These are phyloP conservation scores for Rubroboletus pulcherrimus DNA, from an alignment of 768 basidiomycete genomes.

Conservation along the genomic window DNA sequence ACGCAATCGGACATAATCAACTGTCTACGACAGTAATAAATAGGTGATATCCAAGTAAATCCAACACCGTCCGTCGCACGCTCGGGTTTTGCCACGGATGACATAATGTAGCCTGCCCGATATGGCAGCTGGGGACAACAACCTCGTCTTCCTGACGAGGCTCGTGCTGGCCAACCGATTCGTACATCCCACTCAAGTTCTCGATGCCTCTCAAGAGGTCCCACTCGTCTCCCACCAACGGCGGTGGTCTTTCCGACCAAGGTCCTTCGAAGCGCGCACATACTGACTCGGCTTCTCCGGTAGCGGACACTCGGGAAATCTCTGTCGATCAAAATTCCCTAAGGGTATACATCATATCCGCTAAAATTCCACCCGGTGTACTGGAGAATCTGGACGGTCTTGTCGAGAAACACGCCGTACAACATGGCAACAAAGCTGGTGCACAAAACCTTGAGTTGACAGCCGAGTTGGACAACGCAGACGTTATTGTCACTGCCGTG, in stretches of 20 bases:
- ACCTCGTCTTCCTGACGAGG: neutral
- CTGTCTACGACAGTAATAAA: no score
- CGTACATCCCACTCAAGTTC: neutral
- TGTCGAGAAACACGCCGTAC: constrained; percentile 13
- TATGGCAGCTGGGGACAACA: neutral
- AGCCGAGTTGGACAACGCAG: constrained; percentile 43
- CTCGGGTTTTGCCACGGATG: no score
- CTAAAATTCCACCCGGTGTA: constrained; percentile 26
- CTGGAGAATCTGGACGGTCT: constrained; percentile 27
- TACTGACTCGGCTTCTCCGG: constrained; percentile 1
- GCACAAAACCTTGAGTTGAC: constrained; percentile 34
- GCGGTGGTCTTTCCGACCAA: neutral
- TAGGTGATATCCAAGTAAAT: no score
- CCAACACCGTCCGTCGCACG: neutral
- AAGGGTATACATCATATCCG: constrained; percentile 30
- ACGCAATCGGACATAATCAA: no score
- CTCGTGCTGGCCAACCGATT: neutral
- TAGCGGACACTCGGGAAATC: neutral
- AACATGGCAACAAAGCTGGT: neutral
- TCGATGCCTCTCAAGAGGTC: constrained; percentile 15
- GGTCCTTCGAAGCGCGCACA: constrained; percentile 13
- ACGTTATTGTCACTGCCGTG: constrained; percentile 64
- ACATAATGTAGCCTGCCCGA: neutral
- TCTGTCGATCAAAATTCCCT: constrained; percentile 10
- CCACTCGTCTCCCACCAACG: constrained; percentile 1